These are phyloP conservation scores for Coffea humblotiana DNA, from an alignment of 305 asterid species.

Conservation along the genomic window DNA sequence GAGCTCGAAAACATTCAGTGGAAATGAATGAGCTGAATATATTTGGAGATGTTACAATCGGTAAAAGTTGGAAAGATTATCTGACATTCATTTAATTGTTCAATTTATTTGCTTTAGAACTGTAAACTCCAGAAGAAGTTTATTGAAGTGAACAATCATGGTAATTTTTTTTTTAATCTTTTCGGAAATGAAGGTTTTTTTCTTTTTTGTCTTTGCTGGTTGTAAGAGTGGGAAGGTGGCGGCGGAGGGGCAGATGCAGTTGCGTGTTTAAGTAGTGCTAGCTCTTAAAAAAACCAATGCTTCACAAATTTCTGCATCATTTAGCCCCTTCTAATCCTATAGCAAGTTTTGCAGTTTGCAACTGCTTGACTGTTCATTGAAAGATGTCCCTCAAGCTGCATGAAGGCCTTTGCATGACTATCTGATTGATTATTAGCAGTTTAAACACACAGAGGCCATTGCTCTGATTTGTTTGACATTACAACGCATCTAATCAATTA, in stretches of 20 bases:
- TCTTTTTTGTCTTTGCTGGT: not conserved
- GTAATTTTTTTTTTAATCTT: not conserved
- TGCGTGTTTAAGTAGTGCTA: not conserved
- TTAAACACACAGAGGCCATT: too few relatives aligned
- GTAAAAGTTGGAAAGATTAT: not conserved
- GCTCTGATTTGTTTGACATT: not conserved
- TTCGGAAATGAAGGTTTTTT: not conserved
- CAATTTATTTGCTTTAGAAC: conserved; percentile 1
- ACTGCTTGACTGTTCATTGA: not conserved
- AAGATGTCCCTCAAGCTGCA: not conserved
- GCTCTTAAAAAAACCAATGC: not conserved
- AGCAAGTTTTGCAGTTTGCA: not conserved
- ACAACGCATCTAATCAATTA: not conserved
- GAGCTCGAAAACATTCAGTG: not conserved
- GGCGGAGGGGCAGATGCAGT: too few relatives aligned
- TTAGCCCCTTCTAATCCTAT: not conserved
- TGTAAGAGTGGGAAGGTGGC: not conserved
- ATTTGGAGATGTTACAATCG: not conserved
- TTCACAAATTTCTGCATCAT: not conserved
- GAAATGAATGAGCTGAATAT: not conserved
- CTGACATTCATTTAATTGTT: conserved; percentile 3
- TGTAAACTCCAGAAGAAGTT: not conserved
- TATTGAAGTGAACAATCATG: not conserved
- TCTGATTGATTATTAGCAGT: not conserved
- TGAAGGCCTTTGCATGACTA: not conserved